Conservation (phyloP, 1,284 basidiomycete genomes). For the Naganishia albida region DNA sequence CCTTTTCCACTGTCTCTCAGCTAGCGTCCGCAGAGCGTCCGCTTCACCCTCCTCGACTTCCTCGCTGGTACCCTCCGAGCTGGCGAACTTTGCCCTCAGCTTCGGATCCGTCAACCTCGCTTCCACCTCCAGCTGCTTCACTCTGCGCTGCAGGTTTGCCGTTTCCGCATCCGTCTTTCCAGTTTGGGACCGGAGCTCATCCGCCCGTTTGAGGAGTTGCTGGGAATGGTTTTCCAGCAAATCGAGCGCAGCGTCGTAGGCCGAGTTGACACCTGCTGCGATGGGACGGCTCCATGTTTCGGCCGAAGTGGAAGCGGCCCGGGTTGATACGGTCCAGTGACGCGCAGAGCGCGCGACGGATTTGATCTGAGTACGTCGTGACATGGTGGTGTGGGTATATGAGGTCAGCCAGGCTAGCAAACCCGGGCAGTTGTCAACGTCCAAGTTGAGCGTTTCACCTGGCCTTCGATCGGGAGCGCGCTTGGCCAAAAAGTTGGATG, state of each 20-base stretch:
- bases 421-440: background rate
- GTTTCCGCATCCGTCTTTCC: conserved; percentile 8
- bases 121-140: conserved; percentile 42
- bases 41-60: conserved; percentile 47
- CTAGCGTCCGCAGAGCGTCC: conserved; percentile 71
- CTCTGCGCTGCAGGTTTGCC: conserved; percentile 4
- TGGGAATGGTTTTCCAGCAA: conserved; percentile 37
- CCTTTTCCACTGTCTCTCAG: conserved; percentile 81
- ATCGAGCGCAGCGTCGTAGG: conserved; percentile 51
- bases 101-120: conserved; percentile 50
- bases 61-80: conserved; percentile 37
- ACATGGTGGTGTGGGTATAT: background rate
- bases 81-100: conserved; percentile 41
- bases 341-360: conserved; percentile 11
- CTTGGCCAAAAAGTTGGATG: conserved; percentile 25
- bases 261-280: conserved; percentile 44
- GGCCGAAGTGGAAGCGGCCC: conserved; percentile 19
- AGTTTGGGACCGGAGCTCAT: conserved; percentile 11
- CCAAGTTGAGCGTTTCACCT: too few relatives aligned
- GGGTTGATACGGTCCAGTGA: background rate
- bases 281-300: conserved; percentile 44
- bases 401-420: too few relatives aligned
- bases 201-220: conserved; percentile 2
- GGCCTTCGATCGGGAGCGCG: conserved; percentile 2
- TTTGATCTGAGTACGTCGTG: background rate